Base-by-base conservation (phyloP, 495 filamentous ascomycete genomes). In the Xanthoparmelia taractica region DNA sequence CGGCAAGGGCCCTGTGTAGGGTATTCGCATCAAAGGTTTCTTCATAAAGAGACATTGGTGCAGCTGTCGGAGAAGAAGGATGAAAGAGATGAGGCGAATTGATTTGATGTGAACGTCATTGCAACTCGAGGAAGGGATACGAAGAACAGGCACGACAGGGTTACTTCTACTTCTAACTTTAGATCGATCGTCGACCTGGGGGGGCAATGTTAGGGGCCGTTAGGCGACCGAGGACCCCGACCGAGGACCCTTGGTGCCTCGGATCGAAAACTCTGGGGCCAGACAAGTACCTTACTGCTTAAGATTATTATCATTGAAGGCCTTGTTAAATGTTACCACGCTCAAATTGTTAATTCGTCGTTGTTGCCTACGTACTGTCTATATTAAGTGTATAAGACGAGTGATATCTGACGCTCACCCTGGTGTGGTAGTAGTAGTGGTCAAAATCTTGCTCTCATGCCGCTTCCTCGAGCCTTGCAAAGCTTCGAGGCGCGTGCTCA, bases 1-100 rank as follows among this genome's bases (percentile, higher is more conserved):
- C n/a, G 93, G 89, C 55, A 97, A 78, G 33, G 88, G 85, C 55
- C 87, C 84, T 7, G 90, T 96, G 71, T 91, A 98, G 65, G 94
- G 94, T 69, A 97, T 95, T 70, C 93, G 83, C 78, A 96, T 86
- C 37, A 88, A 80, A 65, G 86, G 78, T 70, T 80, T 85, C 71
- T 80, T 80, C 86, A 87, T 87, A n/a, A 45, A 63, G 52, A 66
- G 54, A 41, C 61, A 63, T 63, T 34, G 61, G 41, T 41, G 55
- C 61, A 56, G 61, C 18, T 40, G 55, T 48, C 25, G 25, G 31
- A 12, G 18, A 4, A 37, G 31, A n/a, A 27, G 15, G 40, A 10
- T 34, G 40, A 13, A 23, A 43, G n/a, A n/a, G n/a, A 36, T 33
- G 38, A 31, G 37, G 59, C 5, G 11, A 27, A 37, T 4, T 55